Evolutionary conservation across 495 filamentous ascomycete genomes (phyloP), one percentile per base, ranked within the genome.

Genomic region (Talaromyces borbonicus): DNA sequence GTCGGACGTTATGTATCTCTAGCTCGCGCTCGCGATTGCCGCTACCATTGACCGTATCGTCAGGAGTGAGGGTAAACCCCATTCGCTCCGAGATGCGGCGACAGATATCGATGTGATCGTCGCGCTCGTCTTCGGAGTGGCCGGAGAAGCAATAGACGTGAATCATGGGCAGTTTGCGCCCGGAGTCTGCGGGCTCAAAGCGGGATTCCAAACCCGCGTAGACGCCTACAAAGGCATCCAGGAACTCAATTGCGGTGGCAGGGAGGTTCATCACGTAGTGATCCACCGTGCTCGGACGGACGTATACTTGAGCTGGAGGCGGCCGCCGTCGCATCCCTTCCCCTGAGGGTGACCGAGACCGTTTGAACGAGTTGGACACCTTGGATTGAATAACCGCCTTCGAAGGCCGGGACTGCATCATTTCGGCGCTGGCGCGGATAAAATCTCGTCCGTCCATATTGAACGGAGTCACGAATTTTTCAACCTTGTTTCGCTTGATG

Each of bases 251-350:
- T 0, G 92, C 92, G 2, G 75, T 79, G 4, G 89, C 93, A 7
- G 92, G 92, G 3, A 98, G 85, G 62, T 98, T 98, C 83, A 98
- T 93, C 43, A 97, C 82, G 59, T 87, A 97, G 68, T 98, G 92
- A 22, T 77, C 71, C 59, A 97, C 87, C 19, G 82, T 76, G 0
- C 53, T 59, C 1, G 79, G 75, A 2, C 83, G 85, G 23, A 76
- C 62, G 23, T 73, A 68, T 42, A 75, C 61, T 38, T 67, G 68
- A 11, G 65, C 55, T 5, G 58, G 61, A 8, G 50, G 40, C 5
- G 62, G 57, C n/a, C n/a, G n/a, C n/a, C n/a, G n/a, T n/a, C 16
- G 43, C 56, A 43, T 15, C 48, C 38, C 19, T 56, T 37, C 27
- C 52, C 49, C 9, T 53, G 44, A 50, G 7, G 53, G 49, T 3